Evolutionary conservation across 1,284 basidiomycete genomes (phyloP).

Genomic region (Tetrapyrgos nigripes): DNA sequence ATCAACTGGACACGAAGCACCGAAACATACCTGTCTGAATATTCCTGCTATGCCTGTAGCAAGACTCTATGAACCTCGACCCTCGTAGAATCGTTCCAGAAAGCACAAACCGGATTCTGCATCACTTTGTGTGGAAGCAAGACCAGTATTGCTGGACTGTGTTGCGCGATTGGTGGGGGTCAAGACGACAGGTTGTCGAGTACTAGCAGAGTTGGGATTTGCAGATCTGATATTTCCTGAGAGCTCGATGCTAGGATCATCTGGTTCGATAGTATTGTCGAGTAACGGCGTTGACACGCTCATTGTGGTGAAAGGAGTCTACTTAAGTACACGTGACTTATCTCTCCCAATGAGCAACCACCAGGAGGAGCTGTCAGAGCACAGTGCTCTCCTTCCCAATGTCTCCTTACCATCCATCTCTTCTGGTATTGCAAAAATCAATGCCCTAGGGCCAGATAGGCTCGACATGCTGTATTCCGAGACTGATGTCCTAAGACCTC

Average conservation of each 20-base stretch:
- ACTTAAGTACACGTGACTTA: conserved; percentile 8
- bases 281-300: conserved; percentile 64
- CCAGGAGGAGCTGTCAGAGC: conserved; percentile 12
- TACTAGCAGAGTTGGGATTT: conserved; percentile 27
- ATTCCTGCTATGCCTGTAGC: conserved; percentile 72
- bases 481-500: conserved; percentile 5
- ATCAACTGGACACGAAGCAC: not conserved
- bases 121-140: conserved; percentile 63
- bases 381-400: conserved; percentile 16
- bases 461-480: not conserved
- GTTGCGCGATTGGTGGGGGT: conserved; percentile 57
- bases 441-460: conserved; percentile 4
- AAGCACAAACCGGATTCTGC: conserved; percentile 69
- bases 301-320: conserved; percentile 32
- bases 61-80: conserved; percentile 8
- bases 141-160: conserved; percentile 30
- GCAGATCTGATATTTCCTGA: conserved; percentile 46
- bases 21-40: conserved; percentile 66
- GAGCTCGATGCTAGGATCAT: conserved; percentile 52
- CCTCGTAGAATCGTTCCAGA: not conserved
- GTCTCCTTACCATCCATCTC: conserved; percentile 15
- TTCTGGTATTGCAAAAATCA: conserved; percentile 14
- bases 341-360: not conserved
- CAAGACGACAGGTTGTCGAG: conserved; percentile 55
- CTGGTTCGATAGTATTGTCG: conserved; percentile 72